Evolutionary conservation across 306 rosid species (phyloP).

Genomic region (Hippophae tibetana): DNA sequence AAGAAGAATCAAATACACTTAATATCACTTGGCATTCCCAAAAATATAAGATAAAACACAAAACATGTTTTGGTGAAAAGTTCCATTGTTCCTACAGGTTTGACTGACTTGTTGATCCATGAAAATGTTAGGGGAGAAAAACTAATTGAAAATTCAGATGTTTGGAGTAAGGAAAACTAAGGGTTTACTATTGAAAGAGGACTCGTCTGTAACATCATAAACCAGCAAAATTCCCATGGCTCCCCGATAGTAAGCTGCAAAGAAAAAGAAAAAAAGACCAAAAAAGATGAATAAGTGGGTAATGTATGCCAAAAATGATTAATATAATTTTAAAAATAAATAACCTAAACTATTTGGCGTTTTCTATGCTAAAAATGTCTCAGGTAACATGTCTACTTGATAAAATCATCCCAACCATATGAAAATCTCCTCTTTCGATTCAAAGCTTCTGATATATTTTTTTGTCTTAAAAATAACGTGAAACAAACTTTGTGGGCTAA

Average conservation of each 20-base stretch:
- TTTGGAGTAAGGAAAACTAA: slow-evolving; percentile 22
- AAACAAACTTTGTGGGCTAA: no score
- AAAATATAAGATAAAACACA: no score
- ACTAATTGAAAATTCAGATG: slow-evolving; percentile 7
- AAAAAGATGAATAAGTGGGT: slow-evolving; percentile 2
- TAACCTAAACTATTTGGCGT: neutral
- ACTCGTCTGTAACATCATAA: slow-evolving; percentile 86
- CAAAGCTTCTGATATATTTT: neutral
- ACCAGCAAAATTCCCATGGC: slow-evolving; percentile 92
- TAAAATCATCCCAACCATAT: slow-evolving; percentile 6
- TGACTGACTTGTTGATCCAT: neutral
- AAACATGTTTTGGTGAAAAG: no score
- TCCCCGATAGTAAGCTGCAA: slow-evolving; percentile 87
- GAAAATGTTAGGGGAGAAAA: neutral
- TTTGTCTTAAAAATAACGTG: no score
- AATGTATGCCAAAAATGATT: slow-evolving; percentile 9
- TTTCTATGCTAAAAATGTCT: neutral
- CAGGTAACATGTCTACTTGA: slow-evolving; percentile 6
- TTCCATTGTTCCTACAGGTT: no score
- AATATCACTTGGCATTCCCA: no score
- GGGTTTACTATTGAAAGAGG: slow-evolving; percentile 81
- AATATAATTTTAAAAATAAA: neutral
- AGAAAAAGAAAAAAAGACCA: slow-evolving; percentile 14
- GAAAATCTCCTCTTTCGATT: neutral
- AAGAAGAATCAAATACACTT: no score